Evolutionary conservation across 345 rosid genomes (phyloP), one percentile per base, ranked within the genome.

Genomic region (Laguncularia racemosa): DNA sequence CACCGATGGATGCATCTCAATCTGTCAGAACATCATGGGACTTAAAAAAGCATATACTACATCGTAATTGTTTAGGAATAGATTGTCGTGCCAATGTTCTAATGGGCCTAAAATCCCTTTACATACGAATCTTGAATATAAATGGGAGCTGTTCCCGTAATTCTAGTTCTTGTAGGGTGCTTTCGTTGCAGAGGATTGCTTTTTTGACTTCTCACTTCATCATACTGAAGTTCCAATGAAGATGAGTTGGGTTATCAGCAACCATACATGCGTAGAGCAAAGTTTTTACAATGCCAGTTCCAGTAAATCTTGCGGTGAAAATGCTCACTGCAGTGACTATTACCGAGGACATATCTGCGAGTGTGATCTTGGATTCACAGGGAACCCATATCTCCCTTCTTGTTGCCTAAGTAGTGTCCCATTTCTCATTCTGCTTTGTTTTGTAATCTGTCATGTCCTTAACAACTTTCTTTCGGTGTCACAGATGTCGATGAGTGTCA

Each of bases 301-400:
- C 33, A 16, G 18, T 49, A 26, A 55, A 28, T 47, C 53, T 9
- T 71, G 68, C 18, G 53, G 59, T 1, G 16, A 21, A n/a, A 72
- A 62, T 20, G 54, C 55, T 18, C 20, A 50, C 21, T 72, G 76
- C 20, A 3, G 14, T 0, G 33, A 62, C 20, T 54, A 48, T 20
- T 16, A 57, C 10, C n/a, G 20, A 4, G 76, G 65, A 50, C 62
- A 62, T 59, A 33, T 48, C 16, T 40, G 65, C 56, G 2, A 15
- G 2, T 72, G 66, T 51, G 28, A 38, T 12, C 2, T 0, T 6
- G 68, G 69, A 4, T 67, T 52, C 15, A 14, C n/a, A 2, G 71
- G 72, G 20, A 67, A 62, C 46, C 62, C 76, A 40, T 62, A 62
- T 55, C 60, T 72, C 26, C 44, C 55, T 16, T 33, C 58, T 54